Evolutionary conservation across 2,329 filamentous ascomycete species (phyloP).

Genomic region (Periconia macrospinosa): DNA sequence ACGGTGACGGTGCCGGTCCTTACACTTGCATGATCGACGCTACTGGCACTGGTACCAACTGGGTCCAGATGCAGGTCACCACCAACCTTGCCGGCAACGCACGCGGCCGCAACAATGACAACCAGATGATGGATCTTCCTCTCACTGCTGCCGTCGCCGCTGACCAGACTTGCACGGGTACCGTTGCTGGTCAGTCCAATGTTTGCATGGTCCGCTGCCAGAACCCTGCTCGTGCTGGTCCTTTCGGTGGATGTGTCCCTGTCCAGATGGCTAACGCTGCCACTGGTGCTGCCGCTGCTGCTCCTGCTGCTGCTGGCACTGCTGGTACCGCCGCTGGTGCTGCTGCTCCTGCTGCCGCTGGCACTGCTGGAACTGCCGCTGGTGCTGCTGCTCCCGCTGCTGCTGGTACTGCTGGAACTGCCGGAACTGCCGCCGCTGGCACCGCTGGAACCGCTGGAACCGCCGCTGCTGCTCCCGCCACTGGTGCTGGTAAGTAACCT

Average conservation of each 20-base stretch:
- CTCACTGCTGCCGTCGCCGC: slow-evolving; percentile 62
- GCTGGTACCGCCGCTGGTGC: slow-evolving; percentile 5
- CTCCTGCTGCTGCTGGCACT: slow-evolving; percentile 6
- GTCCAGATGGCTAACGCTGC: slow-evolving; percentile 51
- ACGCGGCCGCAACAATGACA: slow-evolving; percentile 47
- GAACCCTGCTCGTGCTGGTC: slow-evolving; percentile 62
- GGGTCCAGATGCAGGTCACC: slow-evolving; percentile 59
- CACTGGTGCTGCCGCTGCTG: slow-evolving; percentile 4
- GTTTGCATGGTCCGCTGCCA: slow-evolving; percentile 66
- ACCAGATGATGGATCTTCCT: slow-evolving; percentile 43
- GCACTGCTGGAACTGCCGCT: slow-evolving; percentile 4
- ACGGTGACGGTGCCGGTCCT: slow-evolving; percentile 66
- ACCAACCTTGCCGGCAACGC: slow-evolving; percentile 56
- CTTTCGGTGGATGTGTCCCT: slow-evolving; percentile 64
- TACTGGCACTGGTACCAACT: slow-evolving; percentile 59
- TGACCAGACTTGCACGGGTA: slow-evolving; percentile 61
- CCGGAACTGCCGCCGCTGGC: slow-evolving; percentile 6
- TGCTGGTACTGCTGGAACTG: neutral
- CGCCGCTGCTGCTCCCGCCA: slow-evolving; percentile 1
- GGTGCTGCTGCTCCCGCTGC: slow-evolving; percentile 3
- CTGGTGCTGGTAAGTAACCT: neutral
- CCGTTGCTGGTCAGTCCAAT: slow-evolving; percentile 60
- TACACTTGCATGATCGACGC: slow-evolving; percentile 67
- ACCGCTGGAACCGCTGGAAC: slow-evolving; percentile 7
- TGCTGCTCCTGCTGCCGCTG: slow-evolving; percentile 3